These are phyloP conservation scores for Zelonia costaricensis DNA, from an alignment of 208 protist species.

Conservation along the genomic window DNA sequence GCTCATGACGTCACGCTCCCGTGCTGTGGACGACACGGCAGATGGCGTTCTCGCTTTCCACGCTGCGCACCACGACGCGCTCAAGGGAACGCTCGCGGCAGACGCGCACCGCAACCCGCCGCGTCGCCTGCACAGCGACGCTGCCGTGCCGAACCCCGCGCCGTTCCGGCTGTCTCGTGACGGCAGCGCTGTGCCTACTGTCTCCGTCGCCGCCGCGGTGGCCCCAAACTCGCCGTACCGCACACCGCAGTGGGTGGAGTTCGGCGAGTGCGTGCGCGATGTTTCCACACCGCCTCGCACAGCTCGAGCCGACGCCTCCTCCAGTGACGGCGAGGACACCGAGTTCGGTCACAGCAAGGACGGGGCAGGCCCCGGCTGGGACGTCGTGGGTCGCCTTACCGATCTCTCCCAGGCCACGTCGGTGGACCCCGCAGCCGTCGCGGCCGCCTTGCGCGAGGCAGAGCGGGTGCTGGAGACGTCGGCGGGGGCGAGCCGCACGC, in stretches of 20 bases:
- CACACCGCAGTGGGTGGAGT: constrained; percentile 28
- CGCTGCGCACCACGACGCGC: constrained; percentile 42
- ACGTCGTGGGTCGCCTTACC: constrained; percentile 16
- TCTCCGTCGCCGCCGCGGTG: background rate
- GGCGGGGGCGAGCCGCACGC: too few relatives aligned
- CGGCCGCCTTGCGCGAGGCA: constrained; percentile 20
- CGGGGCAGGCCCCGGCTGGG: background rate
- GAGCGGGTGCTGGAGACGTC: constrained; percentile 12
- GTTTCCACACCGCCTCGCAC: background rate
- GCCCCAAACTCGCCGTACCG: background rate
- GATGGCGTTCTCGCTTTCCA: constrained; percentile 44
- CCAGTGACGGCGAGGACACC: too few relatives aligned
- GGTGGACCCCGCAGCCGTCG: constrained; percentile 9
- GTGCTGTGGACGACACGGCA: background rate
- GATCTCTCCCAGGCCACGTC: constrained; percentile 16
- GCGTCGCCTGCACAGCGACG: constrained; percentile 1
- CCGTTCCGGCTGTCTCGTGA: constrained; percentile 10
- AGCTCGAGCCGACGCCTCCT: background rate
- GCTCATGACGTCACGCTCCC: too few relatives aligned
- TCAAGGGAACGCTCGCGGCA: constrained; percentile 31
- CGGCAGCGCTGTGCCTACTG: too few relatives aligned
- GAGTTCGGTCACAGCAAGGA: too few relatives aligned
- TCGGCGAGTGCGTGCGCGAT: constrained; percentile 25
- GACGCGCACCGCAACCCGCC: constrained; percentile 19
- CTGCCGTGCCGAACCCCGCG: background rate